Conservation (phyloP, 2,329 filamentous ascomycete species). For the Trichoderma lentiforme region DNA sequence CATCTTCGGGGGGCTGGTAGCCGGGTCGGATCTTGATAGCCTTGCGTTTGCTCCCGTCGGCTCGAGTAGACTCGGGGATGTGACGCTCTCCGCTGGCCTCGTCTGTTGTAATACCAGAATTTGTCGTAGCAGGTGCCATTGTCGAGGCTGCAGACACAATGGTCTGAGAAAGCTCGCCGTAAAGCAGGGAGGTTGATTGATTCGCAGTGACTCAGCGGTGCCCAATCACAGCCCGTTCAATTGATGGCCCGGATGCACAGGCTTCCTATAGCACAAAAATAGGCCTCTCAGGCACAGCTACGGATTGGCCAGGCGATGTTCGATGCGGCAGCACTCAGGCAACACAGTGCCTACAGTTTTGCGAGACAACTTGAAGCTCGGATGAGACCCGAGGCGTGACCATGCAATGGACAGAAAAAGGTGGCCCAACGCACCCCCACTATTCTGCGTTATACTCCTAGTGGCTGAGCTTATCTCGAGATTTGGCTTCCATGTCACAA, state of each 20-base stretch:
- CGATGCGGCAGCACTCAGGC: neutral
- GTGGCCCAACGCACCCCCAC: constrained; percentile 8
- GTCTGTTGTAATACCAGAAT: constrained; percentile 74
- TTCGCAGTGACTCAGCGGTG: neutral
- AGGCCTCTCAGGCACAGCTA: neutral
- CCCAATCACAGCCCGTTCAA: neutral
- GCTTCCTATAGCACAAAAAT: neutral
- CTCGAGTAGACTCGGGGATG: constrained; percentile 80
- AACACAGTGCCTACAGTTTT: neutral
- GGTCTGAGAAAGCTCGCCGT: neutral
- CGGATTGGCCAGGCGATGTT: neutral
- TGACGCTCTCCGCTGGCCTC: constrained; percentile 74
- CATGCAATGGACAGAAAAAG: neutral
- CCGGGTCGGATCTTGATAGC: constrained; percentile 93
- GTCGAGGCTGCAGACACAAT: constrained; percentile 41
- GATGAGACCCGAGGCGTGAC: constrained; percentile 4
- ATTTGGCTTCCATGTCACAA: neutral
- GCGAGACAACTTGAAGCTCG: neutral
- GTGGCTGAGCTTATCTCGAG: neutral
- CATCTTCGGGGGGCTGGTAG: constrained; percentile 90
- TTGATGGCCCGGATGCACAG: neutral
- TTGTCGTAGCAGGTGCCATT: constrained; percentile 53
- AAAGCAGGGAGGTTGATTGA: neutral
- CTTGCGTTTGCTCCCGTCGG: constrained; percentile 88
- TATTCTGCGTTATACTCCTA: neutral